phyloP scores from a whole-genome alignment of 2,329 filamentous ascomycete species.

The Aspergillus sp. region DNA sequence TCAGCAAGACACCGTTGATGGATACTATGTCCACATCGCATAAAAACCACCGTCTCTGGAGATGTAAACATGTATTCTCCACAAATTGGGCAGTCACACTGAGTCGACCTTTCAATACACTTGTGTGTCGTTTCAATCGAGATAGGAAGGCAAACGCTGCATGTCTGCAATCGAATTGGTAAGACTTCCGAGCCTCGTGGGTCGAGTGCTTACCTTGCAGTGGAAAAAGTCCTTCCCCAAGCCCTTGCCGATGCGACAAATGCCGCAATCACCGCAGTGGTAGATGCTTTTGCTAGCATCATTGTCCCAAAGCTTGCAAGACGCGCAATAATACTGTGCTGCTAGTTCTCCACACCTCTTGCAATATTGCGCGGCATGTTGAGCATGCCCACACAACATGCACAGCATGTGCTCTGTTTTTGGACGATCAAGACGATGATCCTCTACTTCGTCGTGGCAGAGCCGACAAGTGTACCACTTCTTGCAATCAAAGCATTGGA shows the following conservation, averaged over 20 bases:
- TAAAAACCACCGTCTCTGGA: constrained; percentile 83
- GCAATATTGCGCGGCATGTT: constrained; percentile 79
- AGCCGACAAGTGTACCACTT: constrained; percentile 95
- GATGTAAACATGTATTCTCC: constrained; percentile 97
- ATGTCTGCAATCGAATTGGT: constrained; percentile 63
- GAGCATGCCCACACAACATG: constrained; percentile 89
- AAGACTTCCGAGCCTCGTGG: neutral
- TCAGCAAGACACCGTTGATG: constrained; percentile 87
- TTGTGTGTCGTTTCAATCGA: constrained; percentile 82
- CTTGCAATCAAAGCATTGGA: constrained; percentile 88
- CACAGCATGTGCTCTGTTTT: constrained; percentile 96
- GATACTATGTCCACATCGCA: constrained; percentile 95
- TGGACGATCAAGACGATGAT: constrained; percentile 77
- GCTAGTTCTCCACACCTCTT: constrained; percentile 74
- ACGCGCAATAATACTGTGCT: constrained; percentile 88
- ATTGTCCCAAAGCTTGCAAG: constrained; percentile 98
- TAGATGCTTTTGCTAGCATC: constrained; percentile 90
- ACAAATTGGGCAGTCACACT: constrained; percentile 96
- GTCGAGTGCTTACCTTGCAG: constrained; percentile 73
- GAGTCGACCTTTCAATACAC: constrained; percentile 91
- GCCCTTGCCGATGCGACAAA: constrained; percentile 87
- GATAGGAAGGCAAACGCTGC: constrained; percentile 92
- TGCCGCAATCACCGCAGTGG: constrained; percentile 94
- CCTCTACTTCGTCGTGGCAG: constrained; percentile 84
- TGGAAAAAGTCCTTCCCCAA: constrained; percentile 97